Percentiles rank a stretch among this genome's conserved stretches.
Conservation (phyloP, 2,329 filamentous ascomycete species). For the Rhynchosporium agropyri region DNA sequence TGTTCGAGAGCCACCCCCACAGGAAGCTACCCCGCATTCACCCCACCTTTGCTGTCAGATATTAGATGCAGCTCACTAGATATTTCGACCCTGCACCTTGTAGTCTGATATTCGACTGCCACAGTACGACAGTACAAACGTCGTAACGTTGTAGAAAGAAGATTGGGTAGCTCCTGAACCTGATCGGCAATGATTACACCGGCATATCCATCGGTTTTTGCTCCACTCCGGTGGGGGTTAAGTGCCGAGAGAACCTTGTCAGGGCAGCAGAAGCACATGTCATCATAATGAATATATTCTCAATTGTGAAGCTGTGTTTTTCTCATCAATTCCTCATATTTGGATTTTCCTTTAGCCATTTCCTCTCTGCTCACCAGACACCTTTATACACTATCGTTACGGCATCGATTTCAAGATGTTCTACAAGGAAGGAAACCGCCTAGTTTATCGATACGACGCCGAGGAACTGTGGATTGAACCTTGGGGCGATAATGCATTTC, state of each 20-base stretch:
- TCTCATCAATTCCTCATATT: not conserved
- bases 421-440: slow-evolving; percentile 32
- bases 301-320: not conserved
- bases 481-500: slow-evolving; percentile 53
- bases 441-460: slow-evolving; percentile 45
- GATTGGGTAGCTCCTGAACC: too few relatives aligned
- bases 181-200: too few relatives aligned
- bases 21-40: not conserved
- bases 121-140: too few relatives aligned
- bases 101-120: not conserved
- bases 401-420: slow-evolving; percentile 31
- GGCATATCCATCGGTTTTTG: not conserved
- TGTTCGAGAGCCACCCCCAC: not conserved
- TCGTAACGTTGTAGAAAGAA: not conserved
- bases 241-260: not conserved
- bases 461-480: slow-evolving; percentile 52
- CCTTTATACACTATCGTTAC: too few relatives aligned
- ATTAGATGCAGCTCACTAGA: not conserved
- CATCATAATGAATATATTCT: not conserved
- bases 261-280: not conserved
- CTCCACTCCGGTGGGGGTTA: slow-evolving; percentile 6
- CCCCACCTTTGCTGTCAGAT: not conserved
- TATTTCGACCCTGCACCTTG: not conserved
- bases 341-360: too few relatives aligned
- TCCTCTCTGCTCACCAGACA: not conserved